Base-by-base conservation (phyloP, 31 red algal species). In the Odonthalia washingtoniensis region DNA sequence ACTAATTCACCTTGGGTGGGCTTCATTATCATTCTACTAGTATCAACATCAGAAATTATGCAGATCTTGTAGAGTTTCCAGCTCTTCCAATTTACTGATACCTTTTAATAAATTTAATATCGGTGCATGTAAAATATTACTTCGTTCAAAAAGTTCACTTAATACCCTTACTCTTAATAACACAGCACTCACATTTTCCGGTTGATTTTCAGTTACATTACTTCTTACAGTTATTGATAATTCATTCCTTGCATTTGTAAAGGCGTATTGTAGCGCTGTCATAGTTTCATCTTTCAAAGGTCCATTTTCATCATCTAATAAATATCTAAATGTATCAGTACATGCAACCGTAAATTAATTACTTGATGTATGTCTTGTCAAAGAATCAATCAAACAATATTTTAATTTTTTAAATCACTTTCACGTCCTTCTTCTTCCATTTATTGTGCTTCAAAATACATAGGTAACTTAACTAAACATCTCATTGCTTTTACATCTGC, bases 341-440 rank as follows among this genome's bases (percentile, higher is more conserved):
- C 89, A 92, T 24, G 74, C 65, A 64, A 40, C 39, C 18, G 81
- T 73, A 27, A 92, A 37, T 1, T 62, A 36, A 61, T 26, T 30
- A 16, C 72, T 81, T 21, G 78, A 80, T 24, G 89, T 92, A 46
- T 92, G 89, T 32, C 82, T 84, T 34, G 74, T 40, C 30, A 92
- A 65, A 18, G 82, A 46, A 18, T 84, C 89, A 41, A 92, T 49
- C 31, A 92, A 26, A 32, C 72, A 45, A 3, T 69, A 31, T 3
- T 34, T 27, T 85, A 46, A 36, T 65, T 35, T 2, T 45, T 37
- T 33, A 80, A 81, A 27, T 92, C 24, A 26, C 66, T 46, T 16
- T 92, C 89, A n/a, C 67, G 74, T 27, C 81, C 89, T 65, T 92
- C 81, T 74, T 74, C 40, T 32, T 92, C 89, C 40, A 92, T 64